phyloP scores from a whole-genome alignment of 2,329 filamentous ascomycete genomes.

The Phialocephala subalpina region DNA sequence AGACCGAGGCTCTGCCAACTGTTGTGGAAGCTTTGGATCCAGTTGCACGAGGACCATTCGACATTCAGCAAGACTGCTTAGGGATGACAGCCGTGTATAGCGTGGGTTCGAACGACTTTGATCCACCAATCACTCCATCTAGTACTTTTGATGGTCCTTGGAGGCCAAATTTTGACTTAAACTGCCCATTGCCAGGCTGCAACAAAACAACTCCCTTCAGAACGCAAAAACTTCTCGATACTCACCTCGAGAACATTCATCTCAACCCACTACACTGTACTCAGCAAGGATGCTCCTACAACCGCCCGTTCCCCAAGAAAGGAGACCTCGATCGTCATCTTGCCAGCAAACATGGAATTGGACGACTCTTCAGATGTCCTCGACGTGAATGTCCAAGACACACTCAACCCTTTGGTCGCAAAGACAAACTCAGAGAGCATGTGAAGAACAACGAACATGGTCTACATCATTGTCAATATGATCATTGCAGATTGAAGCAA shows the following conservation, averaged over 20 bases:
- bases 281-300: not conserved
- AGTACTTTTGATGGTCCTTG: no score
- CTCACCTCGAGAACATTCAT: not conserved
- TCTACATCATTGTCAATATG: not conserved
- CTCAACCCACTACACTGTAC: not conserved
- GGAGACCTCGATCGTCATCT: constrained; percentile 6
- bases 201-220: not conserved
- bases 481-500: not conserved
- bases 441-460: not conserved
- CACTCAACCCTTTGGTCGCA: not conserved
- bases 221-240: not conserved
- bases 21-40: no score
- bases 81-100: no score
- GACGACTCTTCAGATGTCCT: constrained; percentile 4
- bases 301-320: not conserved
- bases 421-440: constrained; percentile 8
- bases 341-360: not conserved
- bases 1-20: no score
- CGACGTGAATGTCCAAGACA: not conserved
- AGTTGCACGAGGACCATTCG: no score
- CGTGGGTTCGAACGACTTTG: no score
- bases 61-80: no score
- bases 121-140: no score
- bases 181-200: not conserved
- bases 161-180: no score